Percentiles rank a stretch among this genome's conserved stretches.
phyloP scores from a whole-genome alignment of 352 stramenopile species.

The Plasmopara halstedii region DNA sequence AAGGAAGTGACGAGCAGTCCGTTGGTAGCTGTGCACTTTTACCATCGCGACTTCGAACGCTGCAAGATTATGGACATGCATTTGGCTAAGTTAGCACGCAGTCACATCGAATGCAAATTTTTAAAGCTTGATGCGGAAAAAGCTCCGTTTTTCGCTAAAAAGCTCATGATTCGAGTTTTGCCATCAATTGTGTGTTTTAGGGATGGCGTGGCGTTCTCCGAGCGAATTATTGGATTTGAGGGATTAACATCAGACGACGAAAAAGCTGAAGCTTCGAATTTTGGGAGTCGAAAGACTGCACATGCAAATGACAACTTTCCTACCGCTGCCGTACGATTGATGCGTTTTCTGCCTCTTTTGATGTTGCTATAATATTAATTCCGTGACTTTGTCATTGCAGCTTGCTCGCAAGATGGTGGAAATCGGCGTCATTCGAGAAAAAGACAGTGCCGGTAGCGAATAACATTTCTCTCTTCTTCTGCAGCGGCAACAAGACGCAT shows the following conservation, averaged over 20 bases:
- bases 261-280: too few species aligned
- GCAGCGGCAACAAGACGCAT: too few species aligned
- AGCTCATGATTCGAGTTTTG: constrained; percentile 89
- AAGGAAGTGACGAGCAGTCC: constrained; percentile 86
- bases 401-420: constrained; percentile 47
- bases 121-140: constrained; percentile 93
- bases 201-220: constrained; percentile 87
- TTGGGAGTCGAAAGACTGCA: constrained; percentile 28
- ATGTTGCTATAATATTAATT: background rate
- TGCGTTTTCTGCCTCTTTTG: background rate
- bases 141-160: constrained; percentile 92
- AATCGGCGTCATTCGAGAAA: constrained; percentile 49
- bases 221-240: constrained; percentile 89
- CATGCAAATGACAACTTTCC: constrained; percentile 50
- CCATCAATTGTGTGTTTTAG: constrained; percentile 91
- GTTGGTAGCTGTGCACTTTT: constrained; percentile 91
- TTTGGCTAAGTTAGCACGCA: constrained; percentile 41
- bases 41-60: constrained; percentile 95
- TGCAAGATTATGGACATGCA: constrained; percentile 98
- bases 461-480: background rate
- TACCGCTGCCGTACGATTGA: constrained; percentile 38
- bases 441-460: constrained; percentile 31
- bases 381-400: constrained; percentile 22
- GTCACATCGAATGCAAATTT: constrained; percentile 91
- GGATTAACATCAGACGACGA: constrained; percentile 85